Evolutionary conservation across 1,139 yeast genomes (phyloP), one percentile per base, ranked within the genome.

Genomic region (Geotrichum restrictum): DNA sequence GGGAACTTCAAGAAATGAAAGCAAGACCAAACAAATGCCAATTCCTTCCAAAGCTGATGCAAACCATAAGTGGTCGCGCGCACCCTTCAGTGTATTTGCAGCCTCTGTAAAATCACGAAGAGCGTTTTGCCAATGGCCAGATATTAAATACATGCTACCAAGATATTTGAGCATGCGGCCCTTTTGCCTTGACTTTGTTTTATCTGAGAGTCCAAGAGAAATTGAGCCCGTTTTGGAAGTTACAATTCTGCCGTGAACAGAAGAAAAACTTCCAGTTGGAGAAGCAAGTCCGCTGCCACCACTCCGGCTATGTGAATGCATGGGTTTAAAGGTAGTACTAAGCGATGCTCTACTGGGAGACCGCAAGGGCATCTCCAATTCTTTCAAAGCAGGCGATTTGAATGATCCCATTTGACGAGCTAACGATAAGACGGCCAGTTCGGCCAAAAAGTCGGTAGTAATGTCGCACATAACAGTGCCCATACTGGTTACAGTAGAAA

Each of bases 21-120:
- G 71, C 50, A 89, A 68, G 7, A 85, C 69, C 40, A 85, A 68
- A 58, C 88, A 78, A 1, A 87, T 80, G 0, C 85, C 85, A 10
- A 89, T 71, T 0, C 94, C 89, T 62, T 89, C 97, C 19, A 91
- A 66, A 0, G 96, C 82, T 42, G 93, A 84, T 0, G 85, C 98
- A 27, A 88, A 74, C 98, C 98, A 93, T 19, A 93, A 71, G 62
- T 79, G 79, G 66, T 93, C 98, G 49, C 82, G 83, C 1, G 83
- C 74, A 33, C 80, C 75, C 56, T 80, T 80, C 52, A 89, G 69
- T 36, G 77, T 72, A 1, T 74, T 63, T 1, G 86, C 76, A 0
- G 97, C 83, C 40, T 89, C 96, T 11, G 83, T 77, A 59, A 89
- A 85, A 55, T 82, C 80, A 32, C 76, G 74, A 51, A 89, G 65